Evolutionary conservation across 371 early-diverging fungal species (phyloP).

Genomic region (Mortierella sp.): DNA sequence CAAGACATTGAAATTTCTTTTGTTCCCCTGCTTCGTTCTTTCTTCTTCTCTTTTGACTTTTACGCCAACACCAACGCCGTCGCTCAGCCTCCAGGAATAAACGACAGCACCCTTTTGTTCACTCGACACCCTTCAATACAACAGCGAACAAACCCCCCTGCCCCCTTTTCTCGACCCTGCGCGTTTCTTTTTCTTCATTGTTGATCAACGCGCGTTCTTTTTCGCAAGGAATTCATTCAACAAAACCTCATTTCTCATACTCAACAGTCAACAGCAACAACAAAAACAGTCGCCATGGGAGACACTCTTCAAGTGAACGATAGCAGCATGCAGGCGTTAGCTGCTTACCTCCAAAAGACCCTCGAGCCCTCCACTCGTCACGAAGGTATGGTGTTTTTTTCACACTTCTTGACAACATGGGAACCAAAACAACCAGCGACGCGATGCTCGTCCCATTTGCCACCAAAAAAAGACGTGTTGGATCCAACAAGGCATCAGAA

Average conservation of each 20-base stretch:
- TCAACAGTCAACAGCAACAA: neutral
- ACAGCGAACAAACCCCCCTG: too few relatives aligned
- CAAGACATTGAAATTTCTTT: too few relatives aligned
- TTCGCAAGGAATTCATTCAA: neutral
- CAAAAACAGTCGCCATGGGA: slow-evolving; percentile 18
- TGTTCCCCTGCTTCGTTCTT: too few relatives aligned
- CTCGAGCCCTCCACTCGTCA: slow-evolving; percentile 82
- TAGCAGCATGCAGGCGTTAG: slow-evolving; percentile 71
- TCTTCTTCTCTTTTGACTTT: too few relatives aligned
- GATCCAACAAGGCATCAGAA: neutral
- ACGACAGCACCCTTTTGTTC: too few relatives aligned
- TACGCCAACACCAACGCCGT: too few relatives aligned
- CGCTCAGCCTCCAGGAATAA: too few relatives aligned
- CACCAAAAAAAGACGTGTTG: neutral
- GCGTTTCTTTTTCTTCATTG: too few relatives aligned
- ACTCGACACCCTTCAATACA: too few relatives aligned
- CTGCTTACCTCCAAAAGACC: slow-evolving; percentile 82
- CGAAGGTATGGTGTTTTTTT: slow-evolving; percentile 67
- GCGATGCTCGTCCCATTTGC: slow-evolving; percentile 7
- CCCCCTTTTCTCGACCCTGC: too few relatives aligned
- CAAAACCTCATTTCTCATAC: neutral
- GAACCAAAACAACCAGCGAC: neutral
- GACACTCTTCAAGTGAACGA: slow-evolving; percentile 66
- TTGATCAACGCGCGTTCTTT: neutral
- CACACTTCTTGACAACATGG: neutral